These are phyloP conservation scores for Endogone sp. DNA, from an alignment of 192 early-diverging fungal genomes.

Conservation along the genomic window DNA sequence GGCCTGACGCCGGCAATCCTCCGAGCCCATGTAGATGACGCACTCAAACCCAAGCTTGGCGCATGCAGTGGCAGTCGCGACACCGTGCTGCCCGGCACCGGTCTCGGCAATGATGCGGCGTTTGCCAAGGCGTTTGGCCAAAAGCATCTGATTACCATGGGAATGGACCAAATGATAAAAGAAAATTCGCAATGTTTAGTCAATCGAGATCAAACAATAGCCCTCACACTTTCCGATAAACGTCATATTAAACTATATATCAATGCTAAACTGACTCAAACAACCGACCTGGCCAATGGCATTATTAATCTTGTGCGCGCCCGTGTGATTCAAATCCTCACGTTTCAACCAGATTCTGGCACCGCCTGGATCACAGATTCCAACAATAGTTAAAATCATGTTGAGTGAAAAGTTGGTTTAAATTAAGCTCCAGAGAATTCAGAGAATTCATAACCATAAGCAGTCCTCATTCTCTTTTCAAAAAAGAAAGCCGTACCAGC, in stretches of 20 bases:
- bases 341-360: slow-evolving; percentile 97
- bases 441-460: too few species aligned
- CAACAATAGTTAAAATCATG: not conserved
- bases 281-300: slow-evolving; percentile 77
- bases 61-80: slow-evolving; percentile 96
- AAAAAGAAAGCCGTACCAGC: slow-evolving; percentile 19
- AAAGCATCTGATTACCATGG: slow-evolving; percentile 54
- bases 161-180: too few species aligned
- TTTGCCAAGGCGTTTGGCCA: slow-evolving; percentile 95
- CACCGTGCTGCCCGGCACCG: slow-evolving; percentile 97
- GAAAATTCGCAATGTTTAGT: too few species aligned
- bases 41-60: slow-evolving; percentile 98
- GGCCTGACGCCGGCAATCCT: slow-evolving; percentile 90
- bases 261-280: not conserved
- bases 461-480: too few species aligned
- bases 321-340: slow-evolving; percentile 98
- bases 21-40: slow-evolving; percentile 96
- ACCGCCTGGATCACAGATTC: slow-evolving; percentile 45
- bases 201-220: too few species aligned
- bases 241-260: slow-evolving; percentile 4
- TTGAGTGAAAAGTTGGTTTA: too few species aligned
- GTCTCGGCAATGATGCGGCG: slow-evolving; percentile 98
- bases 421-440: too few species aligned
- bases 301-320: slow-evolving; percentile 99
- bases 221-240: too few species aligned